Percentiles rank a stretch among this genome's conserved stretches.
These are phyloP conservation scores for Penicillium brevicompactum DNA, from an alignment of 2,329 filamentous ascomycete genomes.

Conservation along the genomic window DNA sequence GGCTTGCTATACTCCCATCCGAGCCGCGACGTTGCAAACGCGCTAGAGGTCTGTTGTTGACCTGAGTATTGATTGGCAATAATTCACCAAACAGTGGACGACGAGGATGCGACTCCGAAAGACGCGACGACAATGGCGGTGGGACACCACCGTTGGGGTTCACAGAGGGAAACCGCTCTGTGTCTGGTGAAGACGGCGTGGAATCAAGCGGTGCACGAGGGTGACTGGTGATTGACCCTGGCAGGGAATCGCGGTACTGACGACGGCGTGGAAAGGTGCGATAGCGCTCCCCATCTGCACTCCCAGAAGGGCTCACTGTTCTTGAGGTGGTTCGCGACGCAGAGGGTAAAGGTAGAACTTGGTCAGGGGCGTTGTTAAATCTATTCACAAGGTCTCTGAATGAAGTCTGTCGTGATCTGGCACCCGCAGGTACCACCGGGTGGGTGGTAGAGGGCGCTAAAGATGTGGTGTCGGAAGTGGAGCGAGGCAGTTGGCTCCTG, in stretches of 20 bases:
- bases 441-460: conserved; percentile 19
- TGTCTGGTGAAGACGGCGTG: conserved; percentile 11
- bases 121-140: conserved; percentile 21
- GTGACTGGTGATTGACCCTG: conserved; percentile 10
- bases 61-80: conserved; percentile 59
- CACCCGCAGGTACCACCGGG: conserved; percentile 10
- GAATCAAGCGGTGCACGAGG: conserved; percentile 21
- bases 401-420: conserved; percentile 59
- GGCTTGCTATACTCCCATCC: conserved; percentile 67
- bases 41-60: conserved; percentile 59
- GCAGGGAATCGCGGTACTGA: conserved; percentile 22
- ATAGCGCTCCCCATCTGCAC: conserved; percentile 30
- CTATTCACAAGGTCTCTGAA: conserved; percentile 79
- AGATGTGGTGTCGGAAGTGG: conserved; percentile 34
- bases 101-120: conserved; percentile 41
- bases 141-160: conserved; percentile 10
- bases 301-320: conserved; percentile 38
- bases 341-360: conserved; percentile 45
- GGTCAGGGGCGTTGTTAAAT: conserved; percentile 67
- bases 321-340: conserved; percentile 35
- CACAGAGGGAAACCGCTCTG: conserved; percentile 1
- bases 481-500: conserved; percentile 31
- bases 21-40: conserved; percentile 64
- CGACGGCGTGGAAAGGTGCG: conserved; percentile 29
- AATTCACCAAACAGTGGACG: conserved; percentile 76